Conservation (phyloP, 1,284 basidiomycete species). For the Leccinum subfulvum region DNA sequence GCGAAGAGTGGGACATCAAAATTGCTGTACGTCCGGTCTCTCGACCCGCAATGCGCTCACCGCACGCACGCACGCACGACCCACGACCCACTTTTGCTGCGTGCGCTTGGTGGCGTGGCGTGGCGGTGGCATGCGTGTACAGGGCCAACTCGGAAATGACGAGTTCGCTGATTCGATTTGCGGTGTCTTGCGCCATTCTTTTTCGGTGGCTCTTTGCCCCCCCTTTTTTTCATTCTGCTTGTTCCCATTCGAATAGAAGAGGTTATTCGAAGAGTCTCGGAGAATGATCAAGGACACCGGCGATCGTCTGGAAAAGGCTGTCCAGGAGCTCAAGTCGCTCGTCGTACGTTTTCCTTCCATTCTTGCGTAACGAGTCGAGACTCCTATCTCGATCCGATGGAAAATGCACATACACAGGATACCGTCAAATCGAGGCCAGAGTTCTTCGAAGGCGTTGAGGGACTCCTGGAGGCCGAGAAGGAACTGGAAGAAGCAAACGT, state of each 20-base stretch:
- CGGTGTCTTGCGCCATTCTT: constrained; percentile 7
- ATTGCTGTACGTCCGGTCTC: constrained; percentile 61
- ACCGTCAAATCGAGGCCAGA: constrained; percentile 48
- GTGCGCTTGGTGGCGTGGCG: constrained; percentile 4
- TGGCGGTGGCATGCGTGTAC: constrained; percentile 21
- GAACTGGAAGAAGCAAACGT: constrained; percentile 49
- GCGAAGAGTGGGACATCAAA: constrained; percentile 79
- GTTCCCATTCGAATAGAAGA: constrained; percentile 45
- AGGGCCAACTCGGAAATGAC: constrained; percentile 29
- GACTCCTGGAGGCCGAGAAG: constrained; percentile 59
- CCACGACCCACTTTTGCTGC: constrained; percentile 5
- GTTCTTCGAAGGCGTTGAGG: constrained; percentile 47
- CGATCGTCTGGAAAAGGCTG: constrained; percentile 58
- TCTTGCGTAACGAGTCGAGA: constrained; percentile 14
- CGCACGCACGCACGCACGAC: neutral
- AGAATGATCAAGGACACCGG: constrained; percentile 77
- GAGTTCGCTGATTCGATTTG: constrained; percentile 23
- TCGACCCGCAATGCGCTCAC: neutral
- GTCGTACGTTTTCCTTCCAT: constrained; percentile 53
- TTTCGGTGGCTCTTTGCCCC: constrained; percentile 15
- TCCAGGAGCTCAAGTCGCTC: constrained; percentile 64
- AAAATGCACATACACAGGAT: constrained; percentile 37
- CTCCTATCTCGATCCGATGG: constrained; percentile 14
- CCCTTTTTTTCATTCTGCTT: neutral
- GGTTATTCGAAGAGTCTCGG: constrained; percentile 74